Evolutionary conservation across 2,329 filamentous ascomycete species (phyloP).

Genomic region (Sordariomycetes sp.): DNA sequence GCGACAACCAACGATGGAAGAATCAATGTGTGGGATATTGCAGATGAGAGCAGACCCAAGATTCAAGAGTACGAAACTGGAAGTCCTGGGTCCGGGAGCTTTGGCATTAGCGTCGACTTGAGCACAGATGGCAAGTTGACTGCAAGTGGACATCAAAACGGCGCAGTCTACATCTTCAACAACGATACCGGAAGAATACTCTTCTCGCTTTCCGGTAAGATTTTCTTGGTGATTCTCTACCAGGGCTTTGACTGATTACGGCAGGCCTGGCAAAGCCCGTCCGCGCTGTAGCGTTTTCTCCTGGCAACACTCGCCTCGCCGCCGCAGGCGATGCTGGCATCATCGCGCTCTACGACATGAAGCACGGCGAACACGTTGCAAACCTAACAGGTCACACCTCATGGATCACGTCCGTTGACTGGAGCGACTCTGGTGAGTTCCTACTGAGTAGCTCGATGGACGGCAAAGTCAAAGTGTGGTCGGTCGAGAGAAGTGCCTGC

Average conservation of each 20-base stretch:
- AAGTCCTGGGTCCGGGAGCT: constrained; percentile 64
- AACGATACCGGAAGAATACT: constrained; percentile 79
- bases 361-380: constrained; percentile 84
- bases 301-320: constrained; percentile 73
- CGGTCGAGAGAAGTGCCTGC: constrained; percentile 70
- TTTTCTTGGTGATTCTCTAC: background rate
- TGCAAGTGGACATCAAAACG: constrained; percentile 87
- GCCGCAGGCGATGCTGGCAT: constrained; percentile 83
- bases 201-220: constrained; percentile 71
- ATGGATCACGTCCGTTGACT: constrained; percentile 88
- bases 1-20: constrained; percentile 80
- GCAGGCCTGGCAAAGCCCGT: constrained; percentile 78
- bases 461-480: constrained; percentile 95
- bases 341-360: constrained; percentile 86
- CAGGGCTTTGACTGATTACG: constrained; percentile 5
- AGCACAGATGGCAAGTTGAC: constrained; percentile 73
- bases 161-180: constrained; percentile 88
- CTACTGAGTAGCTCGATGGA: constrained; percentile 82
- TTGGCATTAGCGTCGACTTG: constrained; percentile 81
- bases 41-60: constrained; percentile 46
- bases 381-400: constrained; percentile 71
- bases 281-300: constrained; percentile 79
- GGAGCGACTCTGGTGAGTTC: constrained; percentile 89
- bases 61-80: constrained; percentile 78
- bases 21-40: constrained; percentile 79